Percentiles rank a stretch among this genome's conserved stretches.
phyloP scores from a whole-genome alignment of 257 asterid genomes.

The Mitragyna speciosa region DNA sequence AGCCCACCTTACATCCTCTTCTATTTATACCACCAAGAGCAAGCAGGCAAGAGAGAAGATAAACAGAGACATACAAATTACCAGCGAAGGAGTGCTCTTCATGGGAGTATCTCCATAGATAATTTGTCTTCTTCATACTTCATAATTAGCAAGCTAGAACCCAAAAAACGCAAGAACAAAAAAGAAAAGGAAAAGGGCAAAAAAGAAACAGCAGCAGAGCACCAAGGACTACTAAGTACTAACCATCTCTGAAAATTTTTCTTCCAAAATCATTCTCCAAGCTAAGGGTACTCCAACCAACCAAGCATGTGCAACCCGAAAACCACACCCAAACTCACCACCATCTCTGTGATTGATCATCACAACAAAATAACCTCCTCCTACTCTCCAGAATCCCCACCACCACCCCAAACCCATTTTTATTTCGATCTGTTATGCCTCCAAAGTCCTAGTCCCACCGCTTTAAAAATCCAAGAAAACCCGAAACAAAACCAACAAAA shows the following conservation, averaged over 20 bases:
- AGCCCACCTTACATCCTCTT: slow-evolving; percentile 18
- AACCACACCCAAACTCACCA: slow-evolving; percentile 25
- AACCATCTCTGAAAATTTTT: neutral
- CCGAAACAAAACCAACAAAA: slow-evolving; percentile 16
- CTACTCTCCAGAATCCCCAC: slow-evolving; percentile 28
- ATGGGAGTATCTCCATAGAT: slow-evolving; percentile 33
- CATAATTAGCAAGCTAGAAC: neutral
- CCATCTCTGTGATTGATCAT: slow-evolving; percentile 42
- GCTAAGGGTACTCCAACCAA: neutral
- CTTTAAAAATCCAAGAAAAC: slow-evolving; percentile 32
- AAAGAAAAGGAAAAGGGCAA: neutral
- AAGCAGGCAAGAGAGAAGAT: neutral
- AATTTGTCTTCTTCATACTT: neutral
- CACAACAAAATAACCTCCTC: slow-evolving; percentile 25
- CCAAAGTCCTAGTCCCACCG: slow-evolving; percentile 18
- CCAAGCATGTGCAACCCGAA: slow-evolving; percentile 62
- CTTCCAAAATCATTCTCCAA: neutral
- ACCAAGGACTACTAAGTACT: neutral
- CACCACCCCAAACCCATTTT: slow-evolving; percentile 39
- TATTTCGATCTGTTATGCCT: slow-evolving; percentile 45
- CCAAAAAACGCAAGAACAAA: neutral
- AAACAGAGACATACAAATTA: neutral
- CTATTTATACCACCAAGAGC: slow-evolving; percentile 24
- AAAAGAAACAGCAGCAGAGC: neutral
- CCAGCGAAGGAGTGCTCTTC: slow-evolving; percentile 27